Evolutionary conservation across 2,329 filamentous ascomycete genomes (phyloP).

Genomic region (Atkinsonella texensis): DNA sequence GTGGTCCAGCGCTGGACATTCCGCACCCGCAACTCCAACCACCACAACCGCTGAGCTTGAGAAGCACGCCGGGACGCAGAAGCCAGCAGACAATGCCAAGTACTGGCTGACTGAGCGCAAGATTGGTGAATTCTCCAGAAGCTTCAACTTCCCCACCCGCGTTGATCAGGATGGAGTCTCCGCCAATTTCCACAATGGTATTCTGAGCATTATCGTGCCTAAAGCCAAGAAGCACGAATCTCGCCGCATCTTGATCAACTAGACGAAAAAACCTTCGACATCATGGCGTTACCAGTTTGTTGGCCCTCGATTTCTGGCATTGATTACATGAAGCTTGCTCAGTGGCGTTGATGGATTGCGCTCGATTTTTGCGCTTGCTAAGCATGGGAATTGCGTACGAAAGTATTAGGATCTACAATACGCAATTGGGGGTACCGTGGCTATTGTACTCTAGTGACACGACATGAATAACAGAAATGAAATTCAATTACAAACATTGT

Average conservation of each 20-base stretch:
- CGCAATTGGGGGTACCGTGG: background rate
- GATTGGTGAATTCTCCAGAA: slow-evolving; percentile 55
- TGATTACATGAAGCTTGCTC: background rate
- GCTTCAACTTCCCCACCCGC: slow-evolving; percentile 53
- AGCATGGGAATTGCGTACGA: background rate
- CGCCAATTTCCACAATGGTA: slow-evolving; percentile 52
- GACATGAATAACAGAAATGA: background rate
- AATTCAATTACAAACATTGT: background rate
- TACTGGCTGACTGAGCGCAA: slow-evolving; percentile 63
- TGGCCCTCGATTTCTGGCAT: background rate
- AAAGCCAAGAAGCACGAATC: slow-evolving; percentile 50
- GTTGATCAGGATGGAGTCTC: slow-evolving; percentile 51
- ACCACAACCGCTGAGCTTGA: slow-evolving; percentile 11
- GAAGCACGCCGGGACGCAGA: slow-evolving; percentile 15
- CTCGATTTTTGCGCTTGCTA: background rate
- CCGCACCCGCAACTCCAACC: slow-evolving; percentile 2
- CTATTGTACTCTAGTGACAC: background rate
- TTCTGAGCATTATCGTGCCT: slow-evolving; percentile 51
- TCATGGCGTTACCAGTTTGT: background rate
- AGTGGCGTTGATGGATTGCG: slow-evolving; percentile 1
- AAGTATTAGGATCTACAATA: background rate
- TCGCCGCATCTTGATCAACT: slow-evolving; percentile 43
- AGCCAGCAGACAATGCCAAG: slow-evolving; percentile 34
- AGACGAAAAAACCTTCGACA: slow-evolving; percentile 12
- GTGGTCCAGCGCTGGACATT: slow-evolving; percentile 10